Evolutionary conservation across 2,329 filamentous ascomycete genomes (phyloP).

Genomic region (Fusarium circinatum): DNA sequence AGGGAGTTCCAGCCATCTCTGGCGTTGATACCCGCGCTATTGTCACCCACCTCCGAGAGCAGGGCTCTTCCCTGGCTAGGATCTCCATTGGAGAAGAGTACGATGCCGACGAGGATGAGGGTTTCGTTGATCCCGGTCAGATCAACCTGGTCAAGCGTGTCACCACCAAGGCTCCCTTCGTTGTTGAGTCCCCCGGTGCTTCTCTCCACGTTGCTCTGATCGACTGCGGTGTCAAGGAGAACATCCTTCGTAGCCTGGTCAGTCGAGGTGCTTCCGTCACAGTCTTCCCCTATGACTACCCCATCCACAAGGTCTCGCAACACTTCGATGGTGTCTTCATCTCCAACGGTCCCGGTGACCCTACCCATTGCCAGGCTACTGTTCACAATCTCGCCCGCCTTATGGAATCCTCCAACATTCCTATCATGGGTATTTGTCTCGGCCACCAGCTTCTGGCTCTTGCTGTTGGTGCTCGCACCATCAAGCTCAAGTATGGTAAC

Average conservation of each 20-base stretch:
- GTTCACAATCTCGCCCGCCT: slow-evolving; percentile 91
- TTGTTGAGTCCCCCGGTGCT: slow-evolving; percentile 85
- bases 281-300: slow-evolving; percentile 95
- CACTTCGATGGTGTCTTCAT: slow-evolving; percentile 99
- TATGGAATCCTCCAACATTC: slow-evolving; percentile 90
- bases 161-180: slow-evolving; percentile 97
- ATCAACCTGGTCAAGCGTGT: slow-evolving; percentile 97
- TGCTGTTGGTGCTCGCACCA: slow-evolving; percentile 86
- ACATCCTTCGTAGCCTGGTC: slow-evolving; percentile 95
- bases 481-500: slow-evolving; percentile 99
- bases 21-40: slow-evolving; percentile 97
- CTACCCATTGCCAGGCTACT: slow-evolving; percentile 94
- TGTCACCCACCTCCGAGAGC: slow-evolving; percentile 94
- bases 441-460: slow-evolving; percentile 96
- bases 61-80: slow-evolving; percentile 93
- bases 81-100: slow-evolving; percentile 98
- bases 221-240: slow-evolving; percentile 99
- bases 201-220: slow-evolving; percentile 92
- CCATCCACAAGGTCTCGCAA: slow-evolving; percentile 96
- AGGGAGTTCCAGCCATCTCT: slow-evolving; percentile 95
- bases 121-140: slow-evolving; percentile 92
- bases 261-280: slow-evolving; percentile 91
- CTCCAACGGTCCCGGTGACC: slow-evolving; percentile 97
- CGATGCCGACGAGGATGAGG: slow-evolving; percentile 97
- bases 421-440: slow-evolving; percentile 97